Percentiles rank a stretch among this genome's conserved stretches.
phyloP scores from a whole-genome alignment of 2,329 filamentous ascomycete species.

The Chalara sp. region DNA sequence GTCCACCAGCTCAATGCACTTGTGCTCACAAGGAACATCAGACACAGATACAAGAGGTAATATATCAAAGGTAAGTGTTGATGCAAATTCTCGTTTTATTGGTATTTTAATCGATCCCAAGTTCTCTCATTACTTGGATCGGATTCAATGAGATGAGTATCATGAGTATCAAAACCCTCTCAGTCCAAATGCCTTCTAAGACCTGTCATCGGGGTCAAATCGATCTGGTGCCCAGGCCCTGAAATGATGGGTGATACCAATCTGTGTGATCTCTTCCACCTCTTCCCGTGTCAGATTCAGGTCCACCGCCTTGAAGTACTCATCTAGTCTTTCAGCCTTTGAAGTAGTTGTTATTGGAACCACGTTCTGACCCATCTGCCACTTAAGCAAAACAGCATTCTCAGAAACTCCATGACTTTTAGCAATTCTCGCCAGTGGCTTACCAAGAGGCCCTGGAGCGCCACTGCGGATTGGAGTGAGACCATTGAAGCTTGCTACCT shows the following conservation, averaged over 20 bases:
- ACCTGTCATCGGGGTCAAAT: too few relatives aligned
- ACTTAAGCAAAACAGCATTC: constrained; percentile 48
- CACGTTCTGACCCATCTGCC: constrained; percentile 50
- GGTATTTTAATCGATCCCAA: too few relatives aligned
- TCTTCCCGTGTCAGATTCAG: constrained; percentile 53
- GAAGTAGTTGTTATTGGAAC: constrained; percentile 50
- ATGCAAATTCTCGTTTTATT: too few relatives aligned
- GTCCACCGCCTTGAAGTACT: constrained; percentile 34
- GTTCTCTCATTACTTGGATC: too few relatives aligned
- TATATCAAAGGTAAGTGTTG: too few relatives aligned
- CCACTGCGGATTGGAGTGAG: constrained; percentile 42
- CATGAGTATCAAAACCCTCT: too few relatives aligned
- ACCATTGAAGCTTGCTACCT: constrained; percentile 44
- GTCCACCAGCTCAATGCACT: too few relatives aligned
- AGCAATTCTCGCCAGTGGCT: constrained; percentile 39
- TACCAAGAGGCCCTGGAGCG: constrained; percentile 42
- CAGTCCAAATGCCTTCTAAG: too few relatives aligned
- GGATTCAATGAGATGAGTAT: too few relatives aligned
- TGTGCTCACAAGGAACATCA: too few relatives aligned
- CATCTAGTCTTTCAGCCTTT: constrained; percentile 47
- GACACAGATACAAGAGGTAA: too few relatives aligned
- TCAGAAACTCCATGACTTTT: constrained; percentile 49
- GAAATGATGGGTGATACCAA: neutral
- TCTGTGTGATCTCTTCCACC: constrained; percentile 26
- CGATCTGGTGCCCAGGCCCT: too few relatives aligned